Base-by-base conservation (phyloP, 2,329 filamentous ascomycete genomes). In the Colletotrichum somersetense region DNA sequence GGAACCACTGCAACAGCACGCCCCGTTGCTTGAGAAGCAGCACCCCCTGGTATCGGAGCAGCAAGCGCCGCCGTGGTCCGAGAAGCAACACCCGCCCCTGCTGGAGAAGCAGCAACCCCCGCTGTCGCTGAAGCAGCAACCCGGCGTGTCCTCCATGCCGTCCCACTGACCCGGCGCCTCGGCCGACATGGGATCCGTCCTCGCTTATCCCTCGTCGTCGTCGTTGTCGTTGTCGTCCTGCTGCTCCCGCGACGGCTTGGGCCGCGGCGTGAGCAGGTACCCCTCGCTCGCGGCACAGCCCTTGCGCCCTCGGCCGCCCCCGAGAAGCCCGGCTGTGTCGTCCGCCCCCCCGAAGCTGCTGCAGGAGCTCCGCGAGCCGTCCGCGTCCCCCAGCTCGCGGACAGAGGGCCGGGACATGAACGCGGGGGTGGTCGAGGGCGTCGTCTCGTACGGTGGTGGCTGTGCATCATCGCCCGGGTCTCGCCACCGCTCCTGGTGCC, bases 391-490 rank as follows among this genome's bases (percentile, higher is more conserved):
- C 10, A 2, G 8, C 2, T 26, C 18, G 46, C 18, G 16, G 30
- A n/a, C 4, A 30, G 33, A 48, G 16, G 18, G 11, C 10, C 35
- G 55, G 53, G 38, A 62, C 20, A 67, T 35, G 33, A 48, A 50
- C 20, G 42, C 50, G 33, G 56, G 40, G 33, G 46, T 12, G 38
- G 52, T 16, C 48, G 58, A 26, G 20, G 68, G 56, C 26, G 26
- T 26, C 12, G 46, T 33, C 61, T 71, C 66, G 16, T 71, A 72
- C 33, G 70, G 66, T 33, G 66, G 70, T 35, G 59, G 66, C 12
- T 1, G 26, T 26, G 44, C n/a, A n/a, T 66, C 55, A 14, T 40
- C 11, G 38, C 12, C 3, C 38, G 12, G 18, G 4, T 44, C 42
- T 20, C 42, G 16, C 42, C 16, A 44, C 42, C 18, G 42, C 42